Percentiles rank a stretch among this genome's conserved stretches.
phyloP scores from a whole-genome alignment of 768 basidiomycete species.

The Russula dissimulans region DNA sequence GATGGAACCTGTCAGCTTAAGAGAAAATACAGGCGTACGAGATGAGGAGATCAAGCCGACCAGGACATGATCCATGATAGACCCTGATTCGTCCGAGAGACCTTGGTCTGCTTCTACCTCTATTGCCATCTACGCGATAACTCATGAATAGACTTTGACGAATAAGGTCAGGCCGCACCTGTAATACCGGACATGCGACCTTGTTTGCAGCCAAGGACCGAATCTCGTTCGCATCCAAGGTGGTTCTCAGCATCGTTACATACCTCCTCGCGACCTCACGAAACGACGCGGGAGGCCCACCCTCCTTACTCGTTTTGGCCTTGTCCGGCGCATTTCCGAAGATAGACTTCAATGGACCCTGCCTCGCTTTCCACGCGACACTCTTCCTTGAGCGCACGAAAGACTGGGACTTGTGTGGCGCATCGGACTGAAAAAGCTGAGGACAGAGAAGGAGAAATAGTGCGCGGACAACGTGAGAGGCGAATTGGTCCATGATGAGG shows the following conservation, averaged over 20 bases:
- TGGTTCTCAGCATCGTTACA: slow-evolving; percentile 43
- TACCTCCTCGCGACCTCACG: slow-evolving; percentile 32
- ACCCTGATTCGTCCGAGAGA: slow-evolving; percentile 48
- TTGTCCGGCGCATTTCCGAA: slow-evolving; percentile 39
- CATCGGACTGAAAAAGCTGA: slow-evolving; percentile 33
- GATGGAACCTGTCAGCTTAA: not conserved
- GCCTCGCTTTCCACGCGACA: slow-evolving; percentile 69
- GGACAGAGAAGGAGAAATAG: slow-evolving; percentile 73
- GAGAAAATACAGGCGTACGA: slow-evolving; percentile 36
- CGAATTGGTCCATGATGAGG: slow-evolving; percentile 78
- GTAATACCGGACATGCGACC: slow-evolving; percentile 67
- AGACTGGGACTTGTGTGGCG: slow-evolving; percentile 28
- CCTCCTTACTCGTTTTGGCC: slow-evolving; percentile 19
- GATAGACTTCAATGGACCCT: slow-evolving; percentile 74
- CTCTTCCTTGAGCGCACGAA: slow-evolving; percentile 78
- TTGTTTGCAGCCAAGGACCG: slow-evolving; percentile 67
- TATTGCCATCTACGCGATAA: slow-evolving; percentile 52
- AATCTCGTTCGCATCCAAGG: slow-evolving; percentile 60
- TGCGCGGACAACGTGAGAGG: slow-evolving; percentile 81
- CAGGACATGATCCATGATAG: slow-evolving; percentile 74
- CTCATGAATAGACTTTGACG: slow-evolving; percentile 6
- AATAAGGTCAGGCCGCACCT: slow-evolving; percentile 35
- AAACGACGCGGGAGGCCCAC: slow-evolving; percentile 37
- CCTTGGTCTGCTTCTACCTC: slow-evolving; percentile 70
- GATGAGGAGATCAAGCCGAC: slow-evolving; percentile 62